Evolutionary conservation across 306 rosid genomes (phyloP).

Genomic region (Rubus parviflorus): DNA sequence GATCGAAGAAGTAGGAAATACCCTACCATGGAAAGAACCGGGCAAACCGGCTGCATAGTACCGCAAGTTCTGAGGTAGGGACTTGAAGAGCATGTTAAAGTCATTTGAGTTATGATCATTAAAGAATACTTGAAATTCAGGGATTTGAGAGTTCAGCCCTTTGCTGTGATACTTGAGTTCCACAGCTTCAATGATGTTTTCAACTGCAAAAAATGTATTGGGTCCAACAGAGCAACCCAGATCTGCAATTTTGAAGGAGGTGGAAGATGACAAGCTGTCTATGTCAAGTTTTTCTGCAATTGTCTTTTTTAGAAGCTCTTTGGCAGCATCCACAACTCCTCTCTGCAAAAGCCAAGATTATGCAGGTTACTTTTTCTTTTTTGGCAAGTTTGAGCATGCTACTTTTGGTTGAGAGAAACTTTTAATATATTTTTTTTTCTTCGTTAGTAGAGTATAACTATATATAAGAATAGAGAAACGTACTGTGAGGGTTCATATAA

Average conservation of each 20-base stretch:
- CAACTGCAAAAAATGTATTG: slow-evolving; percentile 34
- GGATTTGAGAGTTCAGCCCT: background rate
- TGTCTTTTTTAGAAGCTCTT: slow-evolving; percentile 15
- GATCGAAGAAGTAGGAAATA: slow-evolving; percentile 7
- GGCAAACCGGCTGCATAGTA: slow-evolving; percentile 37
- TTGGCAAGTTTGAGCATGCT: background rate
- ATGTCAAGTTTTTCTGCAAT: slow-evolving; percentile 28
- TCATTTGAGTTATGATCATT: slow-evolving; percentile 42
- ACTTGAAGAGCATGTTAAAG: slow-evolving; percentile 37
- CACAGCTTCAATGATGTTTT: slow-evolving; percentile 34
- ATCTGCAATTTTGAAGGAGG: slow-evolving; percentile 34
- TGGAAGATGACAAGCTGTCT: background rate
- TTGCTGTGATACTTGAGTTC: background rate
- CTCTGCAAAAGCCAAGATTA: slow-evolving; percentile 1
- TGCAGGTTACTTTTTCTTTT: slow-evolving; percentile 21
- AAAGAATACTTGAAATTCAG: slow-evolving; percentile 37
- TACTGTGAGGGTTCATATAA: too few relatives aligned
- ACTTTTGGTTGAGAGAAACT: too few relatives aligned
- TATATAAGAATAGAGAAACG: too few relatives aligned
- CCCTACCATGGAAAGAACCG: slow-evolving; percentile 28
- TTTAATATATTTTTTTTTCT: too few relatives aligned
- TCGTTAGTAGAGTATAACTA: too few relatives aligned
- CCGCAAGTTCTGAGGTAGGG: slow-evolving; percentile 18
- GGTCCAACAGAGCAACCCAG: slow-evolving; percentile 48
- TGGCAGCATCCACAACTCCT: background rate